Evolutionary conservation across 2,329 filamentous ascomycete genomes (phyloP).

Genomic region (Colletotrichum sp.): DNA sequence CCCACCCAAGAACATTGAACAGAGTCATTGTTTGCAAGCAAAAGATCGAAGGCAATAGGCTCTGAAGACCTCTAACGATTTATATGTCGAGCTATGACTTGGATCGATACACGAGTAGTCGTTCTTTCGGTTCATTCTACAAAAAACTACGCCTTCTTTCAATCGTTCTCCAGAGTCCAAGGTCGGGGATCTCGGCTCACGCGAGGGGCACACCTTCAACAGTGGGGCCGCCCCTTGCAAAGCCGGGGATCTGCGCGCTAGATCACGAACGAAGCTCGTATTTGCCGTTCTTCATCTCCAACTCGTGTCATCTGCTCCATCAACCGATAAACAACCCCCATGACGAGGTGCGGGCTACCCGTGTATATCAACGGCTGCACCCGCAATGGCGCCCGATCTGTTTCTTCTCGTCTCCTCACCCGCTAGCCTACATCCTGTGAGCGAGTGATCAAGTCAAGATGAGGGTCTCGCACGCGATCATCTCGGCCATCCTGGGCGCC

Average conservation of each 20-base stretch:
- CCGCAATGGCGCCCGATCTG: neutral
- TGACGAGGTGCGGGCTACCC: neutral
- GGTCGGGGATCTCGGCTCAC: neutral
- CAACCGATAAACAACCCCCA: neutral
- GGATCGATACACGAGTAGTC: neutral
- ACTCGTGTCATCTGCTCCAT: neutral
- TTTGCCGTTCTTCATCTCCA: slow-evolving; percentile 12
- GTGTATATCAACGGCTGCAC: neutral
- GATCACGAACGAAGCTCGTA: slow-evolving; percentile 11
- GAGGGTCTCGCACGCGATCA: neutral
- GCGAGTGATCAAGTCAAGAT: slow-evolving; percentile 3
- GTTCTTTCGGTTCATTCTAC: neutral
- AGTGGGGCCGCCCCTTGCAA: neutral
- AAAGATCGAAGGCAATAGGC: neutral
- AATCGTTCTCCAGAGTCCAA: neutral
- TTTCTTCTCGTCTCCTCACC: neutral
- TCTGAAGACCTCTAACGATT: neutral
- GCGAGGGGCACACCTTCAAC: neutral
- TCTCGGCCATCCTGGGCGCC: neutral
- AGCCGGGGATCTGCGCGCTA: neutral
- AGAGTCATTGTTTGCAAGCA: neutral
- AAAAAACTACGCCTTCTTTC: neutral
- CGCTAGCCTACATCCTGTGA: neutral
- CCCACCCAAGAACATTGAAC: neutral
- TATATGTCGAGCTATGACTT: neutral